phyloP scores from a whole-genome alignment of 805 yeast species.

The Candida nemodendra region DNA sequence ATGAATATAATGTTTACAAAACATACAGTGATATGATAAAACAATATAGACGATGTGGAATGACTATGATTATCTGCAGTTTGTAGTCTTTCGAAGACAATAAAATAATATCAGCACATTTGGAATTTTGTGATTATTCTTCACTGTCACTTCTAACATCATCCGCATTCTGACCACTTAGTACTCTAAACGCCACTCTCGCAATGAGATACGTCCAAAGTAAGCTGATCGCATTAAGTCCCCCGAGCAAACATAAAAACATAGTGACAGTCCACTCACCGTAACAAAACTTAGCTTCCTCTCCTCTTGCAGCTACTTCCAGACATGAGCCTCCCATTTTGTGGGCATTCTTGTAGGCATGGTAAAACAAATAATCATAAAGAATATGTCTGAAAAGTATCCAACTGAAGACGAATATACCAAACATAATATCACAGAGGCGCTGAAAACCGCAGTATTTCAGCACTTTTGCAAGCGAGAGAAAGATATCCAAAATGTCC shows the following conservation, averaged over 20 bases:
- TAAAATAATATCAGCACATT: too few relatives aligned
- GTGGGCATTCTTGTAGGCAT: slow-evolving; percentile 49
- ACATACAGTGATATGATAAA: too few relatives aligned
- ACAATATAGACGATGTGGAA: not conserved
- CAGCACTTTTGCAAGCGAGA: slow-evolving; percentile 72
- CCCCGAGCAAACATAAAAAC: slow-evolving; percentile 56
- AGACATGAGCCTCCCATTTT: slow-evolving; percentile 47
- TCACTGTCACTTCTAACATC: slow-evolving; percentile 86
- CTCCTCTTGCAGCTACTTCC: slow-evolving; percentile 8
- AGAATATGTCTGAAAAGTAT: slow-evolving; percentile 68
- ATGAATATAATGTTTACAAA: too few relatives aligned
- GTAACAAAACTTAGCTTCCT: slow-evolving; percentile 45
- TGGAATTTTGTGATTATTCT: slow-evolving; percentile 35
- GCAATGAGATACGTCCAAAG: slow-evolving; percentile 76
- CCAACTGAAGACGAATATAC: slow-evolving; percentile 68
- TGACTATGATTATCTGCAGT: too few relatives aligned
- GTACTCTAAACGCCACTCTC: slow-evolving; percentile 66
- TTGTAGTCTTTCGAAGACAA: too few relatives aligned
- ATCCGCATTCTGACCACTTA: slow-evolving; percentile 75
- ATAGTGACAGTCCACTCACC: slow-evolving; percentile 42
- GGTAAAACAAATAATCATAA: slow-evolving; percentile 65
- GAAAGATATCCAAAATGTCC: slow-evolving; percentile 78
- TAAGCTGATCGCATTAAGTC: slow-evolving; percentile 62
- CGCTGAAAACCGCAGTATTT: slow-evolving; percentile 64
- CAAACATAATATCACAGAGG: slow-evolving; percentile 68